phyloP scores from a whole-genome alignment of 2,329 filamentous ascomycete genomes.

The Epichloe amarillans region DNA sequence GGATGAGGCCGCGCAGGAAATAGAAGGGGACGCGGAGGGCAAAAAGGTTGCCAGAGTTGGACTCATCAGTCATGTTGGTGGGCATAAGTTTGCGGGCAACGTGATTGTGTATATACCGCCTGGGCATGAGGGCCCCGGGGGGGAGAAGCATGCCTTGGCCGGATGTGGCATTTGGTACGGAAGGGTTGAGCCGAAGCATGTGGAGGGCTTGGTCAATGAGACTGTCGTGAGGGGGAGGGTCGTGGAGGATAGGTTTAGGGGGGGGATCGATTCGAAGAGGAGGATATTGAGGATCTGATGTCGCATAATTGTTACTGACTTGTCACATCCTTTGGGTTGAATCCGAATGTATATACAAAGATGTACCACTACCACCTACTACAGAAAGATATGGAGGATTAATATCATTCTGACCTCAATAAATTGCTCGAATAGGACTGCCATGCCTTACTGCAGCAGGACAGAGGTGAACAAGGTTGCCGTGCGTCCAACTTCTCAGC shows the following conservation, averaged over 20 bases:
- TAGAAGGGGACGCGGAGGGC: conserved; percentile 9
- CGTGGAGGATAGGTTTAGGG: conserved; percentile 58
- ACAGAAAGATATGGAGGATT: too few species aligned
- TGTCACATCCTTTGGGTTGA: too few species aligned
- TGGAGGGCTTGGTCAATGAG: conserved; percentile 61
- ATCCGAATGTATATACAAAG: background rate
- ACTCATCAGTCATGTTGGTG: conserved; percentile 66
- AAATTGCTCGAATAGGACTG: background rate
- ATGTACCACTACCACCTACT: background rate
- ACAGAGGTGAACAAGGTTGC: too few species aligned
- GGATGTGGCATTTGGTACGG: conserved; percentile 76
- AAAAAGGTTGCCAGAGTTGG: conserved; percentile 45
- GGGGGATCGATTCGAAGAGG: conserved; percentile 45
- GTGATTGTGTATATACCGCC: conserved; percentile 70
- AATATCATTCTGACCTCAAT: too few species aligned
- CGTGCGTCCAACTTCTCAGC: background rate
- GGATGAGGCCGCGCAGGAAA: conserved; percentile 5
- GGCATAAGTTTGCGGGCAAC: conserved; percentile 78
- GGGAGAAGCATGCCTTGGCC: conserved; percentile 41
- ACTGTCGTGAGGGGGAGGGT: conserved; percentile 52
- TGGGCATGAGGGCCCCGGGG: conserved; percentile 22
- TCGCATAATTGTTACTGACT: too few species aligned
- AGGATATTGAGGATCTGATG: conserved; percentile 35
- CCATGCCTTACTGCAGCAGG: too few species aligned
- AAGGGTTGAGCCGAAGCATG: conserved; percentile 58